Evolutionary conservation across 257 asterid genomes (phyloP).

Genomic region (Scutellaria galericulata): DNA sequence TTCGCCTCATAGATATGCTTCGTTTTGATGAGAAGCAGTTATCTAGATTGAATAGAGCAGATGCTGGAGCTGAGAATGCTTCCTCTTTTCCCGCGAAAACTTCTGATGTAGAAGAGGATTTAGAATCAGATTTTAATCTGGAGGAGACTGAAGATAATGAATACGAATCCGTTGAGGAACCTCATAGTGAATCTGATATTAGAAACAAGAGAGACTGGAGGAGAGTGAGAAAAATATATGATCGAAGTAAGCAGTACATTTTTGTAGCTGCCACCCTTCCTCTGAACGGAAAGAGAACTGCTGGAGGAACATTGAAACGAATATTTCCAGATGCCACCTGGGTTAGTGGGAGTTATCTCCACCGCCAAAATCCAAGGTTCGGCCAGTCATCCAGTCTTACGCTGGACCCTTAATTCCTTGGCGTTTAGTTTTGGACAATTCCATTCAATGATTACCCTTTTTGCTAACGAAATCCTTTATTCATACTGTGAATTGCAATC

Average conservation of each 20-base stretch:
- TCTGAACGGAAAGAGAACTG: conserved; percentile 86
- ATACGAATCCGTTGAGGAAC: conserved; percentile 42
- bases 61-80: conserved; percentile 36
- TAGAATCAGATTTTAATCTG: conserved; percentile 36
- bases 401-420: conserved; percentile 14
- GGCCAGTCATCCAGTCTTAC: conserved; percentile 13
- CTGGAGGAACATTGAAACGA: conserved; percentile 83
- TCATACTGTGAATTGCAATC: background rate
- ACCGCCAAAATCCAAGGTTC: conserved; percentile 92
- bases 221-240: conserved; percentile 77
- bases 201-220: conserved; percentile 72
- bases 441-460: background rate
- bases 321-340: conserved; percentile 90
- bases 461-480: background rate
- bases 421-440: background rate
- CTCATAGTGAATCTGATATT: conserved; percentile 44
- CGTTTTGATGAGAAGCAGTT: conserved; percentile 95
- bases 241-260: conserved; percentile 91
- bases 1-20: conserved; percentile 84
- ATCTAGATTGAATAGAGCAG: conserved; percentile 51
- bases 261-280: conserved; percentile 99
- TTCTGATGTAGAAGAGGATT: conserved; percentile 49
- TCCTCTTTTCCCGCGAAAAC: conserved; percentile 35
- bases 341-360: conserved; percentile 93
- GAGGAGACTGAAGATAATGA: conserved; percentile 56